phyloP scores from a whole-genome alignment of 306 rosid species.

The Quercus ilex region DNA sequence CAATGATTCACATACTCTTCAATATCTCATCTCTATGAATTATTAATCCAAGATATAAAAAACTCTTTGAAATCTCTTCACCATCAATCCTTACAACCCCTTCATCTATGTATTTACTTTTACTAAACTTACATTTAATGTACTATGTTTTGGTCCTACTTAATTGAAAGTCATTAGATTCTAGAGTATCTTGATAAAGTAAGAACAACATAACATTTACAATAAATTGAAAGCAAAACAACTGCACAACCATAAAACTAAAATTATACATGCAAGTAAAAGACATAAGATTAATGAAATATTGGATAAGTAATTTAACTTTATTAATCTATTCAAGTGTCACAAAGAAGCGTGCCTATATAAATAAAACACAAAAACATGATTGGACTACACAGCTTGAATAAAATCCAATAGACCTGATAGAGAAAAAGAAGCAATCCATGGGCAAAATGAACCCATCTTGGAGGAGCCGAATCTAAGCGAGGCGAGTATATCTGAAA shows the following conservation, averaged over 20 bases:
- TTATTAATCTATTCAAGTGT: neutral
- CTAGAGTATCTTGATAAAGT: neutral
- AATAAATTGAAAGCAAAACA: neutral
- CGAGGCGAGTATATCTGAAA: conserved; percentile 82
- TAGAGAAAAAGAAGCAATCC: conserved; percentile 89
- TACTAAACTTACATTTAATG: no score
- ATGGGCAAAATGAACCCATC: conserved; percentile 94
- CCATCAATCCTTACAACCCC: no score
- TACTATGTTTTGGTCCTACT: no score
- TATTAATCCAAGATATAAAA: no score
- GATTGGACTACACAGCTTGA: neutral
- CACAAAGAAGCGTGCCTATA: neutral
- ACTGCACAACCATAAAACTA: neutral
- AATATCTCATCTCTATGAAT: no score
- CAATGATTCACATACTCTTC: no score
- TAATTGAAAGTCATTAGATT: no score
- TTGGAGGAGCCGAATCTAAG: conserved; percentile 88
- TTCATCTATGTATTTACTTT: no score
- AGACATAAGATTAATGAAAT: neutral
- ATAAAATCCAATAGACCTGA: conserved; percentile 54
- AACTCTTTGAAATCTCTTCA: no score
- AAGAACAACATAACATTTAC: neutral
- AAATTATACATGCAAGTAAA: neutral
- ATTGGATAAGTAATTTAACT: neutral
- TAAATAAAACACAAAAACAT: neutral